phyloP scores from a whole-genome alignment of 129 eudicot genomes.

The Saposhnikovia divaricata region DNA sequence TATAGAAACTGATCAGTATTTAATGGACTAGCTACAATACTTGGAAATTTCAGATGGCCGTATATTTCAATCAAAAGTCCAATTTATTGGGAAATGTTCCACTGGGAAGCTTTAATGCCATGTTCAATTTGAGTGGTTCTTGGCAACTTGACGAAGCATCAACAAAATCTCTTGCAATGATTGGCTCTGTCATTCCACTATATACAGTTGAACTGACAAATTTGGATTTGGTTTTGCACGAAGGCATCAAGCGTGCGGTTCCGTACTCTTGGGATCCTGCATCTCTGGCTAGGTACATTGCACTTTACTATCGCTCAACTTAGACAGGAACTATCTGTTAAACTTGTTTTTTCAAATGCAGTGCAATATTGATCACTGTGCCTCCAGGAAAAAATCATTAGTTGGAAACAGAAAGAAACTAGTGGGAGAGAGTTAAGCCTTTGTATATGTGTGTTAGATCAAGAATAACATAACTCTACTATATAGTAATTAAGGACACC shows the following conservation, averaged over 20 bases:
- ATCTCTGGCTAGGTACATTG: constrained; percentile 71
- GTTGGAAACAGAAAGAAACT: background rate
- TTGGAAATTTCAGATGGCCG: constrained; percentile 60
- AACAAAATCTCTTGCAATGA: constrained; percentile 92
- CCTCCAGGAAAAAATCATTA: background rate
- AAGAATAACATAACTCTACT: background rate
- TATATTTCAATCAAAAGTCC: constrained; percentile 65
- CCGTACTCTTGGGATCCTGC: constrained; percentile 97
- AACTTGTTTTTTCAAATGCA: background rate
- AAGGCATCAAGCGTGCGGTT: constrained; percentile 77
- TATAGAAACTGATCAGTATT: constrained; percentile 13
- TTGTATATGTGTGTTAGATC: background rate
- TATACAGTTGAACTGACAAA: constrained; percentile 47
- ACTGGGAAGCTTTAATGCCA: constrained; percentile 88
- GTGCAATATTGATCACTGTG: background rate
- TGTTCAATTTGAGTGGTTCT: constrained; percentile 91
- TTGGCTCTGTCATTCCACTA: constrained; percentile 64
- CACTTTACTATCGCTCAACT: background rate
- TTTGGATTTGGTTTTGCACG: constrained; percentile 47
- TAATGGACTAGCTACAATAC: background rate
- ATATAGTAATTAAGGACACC: background rate
- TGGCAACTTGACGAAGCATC: constrained; percentile 82
- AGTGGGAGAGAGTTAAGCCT: background rate
- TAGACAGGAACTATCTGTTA: background rate
- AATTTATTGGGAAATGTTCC: constrained; percentile 58